Base-by-base conservation (phyloP, 176 grass and related monocot genomes). In the Aechmea fasciata region DNA sequence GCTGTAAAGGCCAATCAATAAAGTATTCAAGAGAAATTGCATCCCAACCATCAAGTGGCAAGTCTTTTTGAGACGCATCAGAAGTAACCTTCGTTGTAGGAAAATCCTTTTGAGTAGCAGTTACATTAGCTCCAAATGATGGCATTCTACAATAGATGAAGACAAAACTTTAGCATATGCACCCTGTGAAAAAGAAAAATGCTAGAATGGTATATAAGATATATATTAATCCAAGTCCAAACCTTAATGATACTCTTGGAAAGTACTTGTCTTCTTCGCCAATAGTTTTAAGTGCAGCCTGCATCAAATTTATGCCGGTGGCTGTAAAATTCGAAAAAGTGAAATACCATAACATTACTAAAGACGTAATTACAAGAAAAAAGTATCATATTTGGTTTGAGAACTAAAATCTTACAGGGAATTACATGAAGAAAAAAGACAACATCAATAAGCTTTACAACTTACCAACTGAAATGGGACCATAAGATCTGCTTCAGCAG, bases 401-500 rank as follows among this genome's bases (percentile, higher is more conserved):
- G 12, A 14, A 33, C 11, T 25, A 63, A 15, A 67, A 47, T 11
- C 22, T 67, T 41, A 41, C 33, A 41, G 4, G 33, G 33, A 11
- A 59, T 62, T 63, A 52, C 13, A 61, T 71, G 80, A 2, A 71
- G 63, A 75, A 68, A 59, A 55, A 68, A 53, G 3, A 63, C 3
- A 7, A 41, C 33, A 41, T 41, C 33, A 41, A 41, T 41, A 41
- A 41, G 33, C 13, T 61, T 14, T 29, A 22, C 64, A 70, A 68
- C 77, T 78, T 77, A 97, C 94, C 84, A 97, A 84, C 73, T 97
- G 94, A 85, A 97, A 97, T 51, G 94, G 94, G 19, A 97, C 70
- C 84, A 90, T 81, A 24, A 97, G 89, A 83, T 97, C 89, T 79
- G 94, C 94, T 92, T 97, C 89, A 74, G 94, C 94, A 70, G 94